Conservation (phyloP, 495 filamentous ascomycete genomes). For the Pseudevernia furfuracea region DNA sequence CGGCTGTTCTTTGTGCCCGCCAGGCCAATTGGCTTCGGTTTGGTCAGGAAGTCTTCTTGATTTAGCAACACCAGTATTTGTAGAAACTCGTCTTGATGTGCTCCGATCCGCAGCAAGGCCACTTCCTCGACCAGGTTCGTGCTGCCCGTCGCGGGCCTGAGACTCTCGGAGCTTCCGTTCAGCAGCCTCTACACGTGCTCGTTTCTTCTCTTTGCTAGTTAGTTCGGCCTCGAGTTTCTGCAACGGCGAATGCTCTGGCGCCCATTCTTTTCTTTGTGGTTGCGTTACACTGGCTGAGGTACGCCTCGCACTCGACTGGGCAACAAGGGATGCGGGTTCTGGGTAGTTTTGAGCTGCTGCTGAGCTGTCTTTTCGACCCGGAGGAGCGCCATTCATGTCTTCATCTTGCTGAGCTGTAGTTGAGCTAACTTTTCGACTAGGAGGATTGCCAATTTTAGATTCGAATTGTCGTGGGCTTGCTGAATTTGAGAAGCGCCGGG, state of each 20-base stretch:
- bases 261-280: constrained; percentile 42
- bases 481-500: constrained; percentile 17
- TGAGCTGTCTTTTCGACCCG: constrained; percentile 20
- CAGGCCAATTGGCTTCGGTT: background rate
- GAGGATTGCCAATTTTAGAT: constrained; percentile 9
- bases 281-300: constrained; percentile 32
- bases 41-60: background rate
- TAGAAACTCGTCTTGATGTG: constrained; percentile 11
- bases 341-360: constrained; percentile 12
- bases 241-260: constrained; percentile 75
- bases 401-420: constrained; percentile 15
- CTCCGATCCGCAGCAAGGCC: background rate
- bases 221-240: constrained; percentile 86
- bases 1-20: constrained; percentile 1
- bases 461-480: constrained; percentile 17
- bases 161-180: constrained; percentile 53
- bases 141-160: constrained; percentile 28
- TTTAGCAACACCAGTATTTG: constrained; percentile 1
- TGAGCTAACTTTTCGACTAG: background rate
- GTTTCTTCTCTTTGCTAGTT: constrained; percentile 87
- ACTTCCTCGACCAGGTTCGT: constrained; percentile 1
- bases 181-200: constrained; percentile 70
- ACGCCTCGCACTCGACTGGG: constrained; percentile 35
- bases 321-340: background rate
- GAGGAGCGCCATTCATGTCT: constrained; percentile 4